These are phyloP conservation scores for Cercospora sp. DNA, from an alignment of 2,329 filamentous ascomycete genomes.

Conservation along the genomic window DNA sequence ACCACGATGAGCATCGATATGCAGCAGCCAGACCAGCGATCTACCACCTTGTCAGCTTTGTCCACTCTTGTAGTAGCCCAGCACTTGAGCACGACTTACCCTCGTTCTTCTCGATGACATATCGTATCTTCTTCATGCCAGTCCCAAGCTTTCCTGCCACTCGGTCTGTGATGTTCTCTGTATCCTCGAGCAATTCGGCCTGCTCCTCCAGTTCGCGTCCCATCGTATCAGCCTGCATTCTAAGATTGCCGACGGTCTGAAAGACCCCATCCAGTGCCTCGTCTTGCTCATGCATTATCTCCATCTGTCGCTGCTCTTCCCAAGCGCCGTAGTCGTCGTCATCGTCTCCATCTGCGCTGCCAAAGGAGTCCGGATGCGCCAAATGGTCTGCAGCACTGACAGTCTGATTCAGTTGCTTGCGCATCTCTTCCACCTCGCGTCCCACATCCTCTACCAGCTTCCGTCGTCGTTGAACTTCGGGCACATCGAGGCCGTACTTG, in stretches of 20 bases:
- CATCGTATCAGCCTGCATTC: conserved; percentile 92
- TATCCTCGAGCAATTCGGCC: conserved; percentile 79
- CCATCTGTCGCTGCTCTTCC: conserved; percentile 85
- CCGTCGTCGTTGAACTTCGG: conserved; percentile 78
- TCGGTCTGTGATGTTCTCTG: conserved; percentile 81
- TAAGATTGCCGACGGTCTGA: conserved; percentile 84
- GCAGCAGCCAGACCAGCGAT: conserved; percentile 80
- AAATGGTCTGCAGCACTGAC: conserved; percentile 50
- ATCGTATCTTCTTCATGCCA: conserved; percentile 81
- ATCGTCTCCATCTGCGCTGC: conserved; percentile 44
- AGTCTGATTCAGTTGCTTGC: conserved; percentile 70
- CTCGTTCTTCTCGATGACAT: conserved; percentile 87
- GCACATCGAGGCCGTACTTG: conserved; percentile 78
- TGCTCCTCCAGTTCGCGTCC: conserved; percentile 95
- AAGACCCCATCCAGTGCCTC: conserved; percentile 90
- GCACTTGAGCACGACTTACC: conserved; percentile 57
- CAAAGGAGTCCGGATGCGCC: conserved; percentile 61
- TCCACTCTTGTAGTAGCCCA: not conserved
- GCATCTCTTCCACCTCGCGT: conserved; percentile 85
- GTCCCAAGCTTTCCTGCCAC: conserved; percentile 82
- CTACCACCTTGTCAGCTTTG: conserved; percentile 42
- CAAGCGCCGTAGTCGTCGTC: conserved; percentile 64
- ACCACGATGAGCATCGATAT: conserved; percentile 87
- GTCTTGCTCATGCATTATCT: conserved; percentile 95
- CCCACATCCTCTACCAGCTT: conserved; percentile 87